Evolutionary conservation across 441 rosid species (phyloP), one percentile per base, ranked within the genome.

Genomic region (Theobroma grandiflorum): DNA sequence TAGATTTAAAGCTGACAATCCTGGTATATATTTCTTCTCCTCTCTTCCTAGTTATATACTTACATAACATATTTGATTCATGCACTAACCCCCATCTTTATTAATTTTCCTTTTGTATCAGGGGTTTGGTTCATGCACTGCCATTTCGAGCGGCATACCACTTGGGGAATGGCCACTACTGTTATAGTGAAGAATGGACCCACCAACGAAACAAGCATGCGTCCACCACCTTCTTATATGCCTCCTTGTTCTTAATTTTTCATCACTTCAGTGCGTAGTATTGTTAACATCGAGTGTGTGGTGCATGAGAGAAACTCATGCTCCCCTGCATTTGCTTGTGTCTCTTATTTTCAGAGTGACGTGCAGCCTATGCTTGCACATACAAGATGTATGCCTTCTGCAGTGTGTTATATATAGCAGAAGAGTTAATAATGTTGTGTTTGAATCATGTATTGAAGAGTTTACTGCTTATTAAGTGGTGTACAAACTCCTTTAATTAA

Each of bases 71-170:
- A 58, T 22, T 58, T 58, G 12, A 58, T 58, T 58, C 22, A 53
- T 53, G 58, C 58, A 53, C 58, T 53, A 53, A 53, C 18, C 58
- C 22, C n/a, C 4, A 58, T 22, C 2, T 9, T 58, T n/a, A n/a
- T 61, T 31, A 33, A 8, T 31, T 5, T 33, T 33, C 4, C 0
- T 62, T 12, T 62, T 62, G 55, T 0, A 15, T 33, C 47, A 84
- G 90, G 90, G 26, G 89, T 89, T 50, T 91, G 94, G 95, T 89
- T 85, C 72, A 71, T 89, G 87, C 93, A 90, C 53, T 91, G 92
- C 58, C 94, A 90, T 75, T 59, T 88, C 3, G 91, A 90, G 8
- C 75, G 88, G 63, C 94, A 90, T 52, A 52, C 63, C 0, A 63
- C 75, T 11, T 90, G 90, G 94, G 93, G 95, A 14, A 90, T 92